Base-by-base conservation (phyloP, 495 filamentous ascomycete species). In the Penicillium odoratum region DNA sequence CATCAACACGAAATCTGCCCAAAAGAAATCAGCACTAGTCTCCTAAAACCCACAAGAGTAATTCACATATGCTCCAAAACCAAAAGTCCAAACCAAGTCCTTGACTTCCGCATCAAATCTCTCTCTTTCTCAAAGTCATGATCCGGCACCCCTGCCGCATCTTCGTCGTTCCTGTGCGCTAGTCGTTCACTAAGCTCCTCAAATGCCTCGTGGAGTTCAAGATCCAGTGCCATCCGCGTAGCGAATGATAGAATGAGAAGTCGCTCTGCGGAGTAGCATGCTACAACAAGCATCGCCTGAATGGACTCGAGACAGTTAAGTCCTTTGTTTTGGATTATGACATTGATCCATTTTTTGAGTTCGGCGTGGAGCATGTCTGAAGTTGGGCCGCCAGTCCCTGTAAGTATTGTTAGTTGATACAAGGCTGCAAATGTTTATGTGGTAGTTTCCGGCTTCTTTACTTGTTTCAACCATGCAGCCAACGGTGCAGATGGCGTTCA, bases 401-500 rank as follows among this genome's bases (percentile, higher is more conserved):
- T 4, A 44, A 29, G 4, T n/a, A 7, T 15, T 2, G 11, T 40
- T 16, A 40, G 15, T 40, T 40, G 15, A 7, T 4, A 16, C 13
- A 25, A 5, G 3, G 21, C 21, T 25, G 29, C 34, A 7, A 54
- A 18, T 25, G 38, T 8, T 44, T 34, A 4, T 38, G 21, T 21
- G 21, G 21, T 21, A 21, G 21, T 21, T 2, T 21, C 21, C 21
- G 1, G 46, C 48, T 51, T 11, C 33, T 36, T 3, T 64, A 67
- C 74, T 74, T 15, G 61, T 67, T 48, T 75, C 69, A 7, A 75
- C 69, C 49, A 76, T 75, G 58, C 74, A 76, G 7, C 80, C 80
- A 44, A 79, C 73, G 5, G 77, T 76, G 51, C 76, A 76, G 5
- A 83, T 81, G 3, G 75, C 72, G 61, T 81, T 77, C 28, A 80